Base-by-base conservation (phyloP, 495 filamentous ascomycete genomes). In the Daldinia childiae region DNA sequence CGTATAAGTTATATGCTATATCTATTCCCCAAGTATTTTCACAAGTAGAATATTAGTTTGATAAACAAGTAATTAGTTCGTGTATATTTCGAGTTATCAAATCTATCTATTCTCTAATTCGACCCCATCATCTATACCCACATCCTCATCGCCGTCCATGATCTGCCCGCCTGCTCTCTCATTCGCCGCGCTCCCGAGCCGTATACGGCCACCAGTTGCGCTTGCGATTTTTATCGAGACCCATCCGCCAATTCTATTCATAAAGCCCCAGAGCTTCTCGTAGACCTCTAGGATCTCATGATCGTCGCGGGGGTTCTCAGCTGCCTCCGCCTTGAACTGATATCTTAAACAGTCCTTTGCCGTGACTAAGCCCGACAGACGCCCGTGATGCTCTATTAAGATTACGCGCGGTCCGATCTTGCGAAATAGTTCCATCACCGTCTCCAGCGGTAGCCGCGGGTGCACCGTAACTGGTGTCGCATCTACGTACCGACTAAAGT, bases 301-400 rank as follows among this genome's bases (percentile, higher is more conserved):
- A 3, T 86, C 79, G 73, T 89, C 77, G 69, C 85, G 80, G 68
- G 89, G 89, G 71, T 94, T 90, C 79, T 97, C 94, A 14, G 93
- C 89, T 54, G 93, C 94, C 76, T 99, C 95, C 3, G 93, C 93
- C 84, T 93, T 95, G 87, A 98, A 96, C 80, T 98, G 96, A 75
- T 96, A 98, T 79, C 96, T 97, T 62, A 99, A 81, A 68, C 96
- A 98, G 79, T 99, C 95, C 80, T 99, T 99, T 66, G 98, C 92
- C 0, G 95, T 99, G 11, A 99, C 93, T 5, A 98, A 84, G 2
- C 95, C 95, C 0, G 85, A 86, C 3, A 99, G 85, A 36, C 88
- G 86, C 24, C 95, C 95, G 52, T 90, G 90, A 75, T 97, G 90
- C 77, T 99, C 96, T 48, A 98, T 92, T 15, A 98, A 85, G 58